Evolutionary conservation across 2,329 filamentous ascomycete genomes (phyloP).

Genomic region (Cucurbitaria berberidis): DNA sequence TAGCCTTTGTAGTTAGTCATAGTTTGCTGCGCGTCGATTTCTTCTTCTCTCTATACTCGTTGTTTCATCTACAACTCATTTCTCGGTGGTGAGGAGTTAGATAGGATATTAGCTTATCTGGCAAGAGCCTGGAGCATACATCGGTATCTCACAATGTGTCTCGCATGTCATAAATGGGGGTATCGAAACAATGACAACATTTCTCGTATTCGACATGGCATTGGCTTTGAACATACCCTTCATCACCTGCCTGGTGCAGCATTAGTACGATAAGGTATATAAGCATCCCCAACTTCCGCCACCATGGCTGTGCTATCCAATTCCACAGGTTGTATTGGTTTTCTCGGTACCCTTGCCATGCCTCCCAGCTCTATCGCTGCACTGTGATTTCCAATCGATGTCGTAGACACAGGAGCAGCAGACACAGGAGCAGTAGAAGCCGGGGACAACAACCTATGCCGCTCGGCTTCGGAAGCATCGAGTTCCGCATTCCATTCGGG

Average conservation of each 20-base stretch:
- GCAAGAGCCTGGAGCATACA: no score
- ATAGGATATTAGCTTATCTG: no score
- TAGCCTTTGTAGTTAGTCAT: constrained; percentile 10
- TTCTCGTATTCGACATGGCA: no score
- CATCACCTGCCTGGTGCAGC: neutral
- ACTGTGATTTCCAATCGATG: neutral
- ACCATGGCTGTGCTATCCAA: constrained; percentile 19
- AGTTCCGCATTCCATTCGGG: constrained; percentile 34
- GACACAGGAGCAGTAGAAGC: neutral
- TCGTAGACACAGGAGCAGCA: neutral
- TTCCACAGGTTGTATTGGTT: constrained; percentile 25
- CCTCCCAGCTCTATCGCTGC: constrained; percentile 20
- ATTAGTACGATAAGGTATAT: constrained; percentile 13
- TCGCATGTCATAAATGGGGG: no score
- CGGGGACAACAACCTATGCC: constrained; percentile 5
- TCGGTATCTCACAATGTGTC: no score
- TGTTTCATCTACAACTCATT: no score
- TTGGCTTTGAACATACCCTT: neutral
- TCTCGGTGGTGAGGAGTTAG: no score
- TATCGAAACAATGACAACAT: no score
- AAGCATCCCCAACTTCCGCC: constrained; percentile 20
- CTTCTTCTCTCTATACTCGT: no score
- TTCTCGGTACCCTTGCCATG: constrained; percentile 20
- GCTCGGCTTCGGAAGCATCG: constrained; percentile 23
- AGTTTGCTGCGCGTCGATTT: no score